phyloP scores from a whole-genome alignment of 495 filamentous ascomycete species.

The Baudoinia panamericana region DNA sequence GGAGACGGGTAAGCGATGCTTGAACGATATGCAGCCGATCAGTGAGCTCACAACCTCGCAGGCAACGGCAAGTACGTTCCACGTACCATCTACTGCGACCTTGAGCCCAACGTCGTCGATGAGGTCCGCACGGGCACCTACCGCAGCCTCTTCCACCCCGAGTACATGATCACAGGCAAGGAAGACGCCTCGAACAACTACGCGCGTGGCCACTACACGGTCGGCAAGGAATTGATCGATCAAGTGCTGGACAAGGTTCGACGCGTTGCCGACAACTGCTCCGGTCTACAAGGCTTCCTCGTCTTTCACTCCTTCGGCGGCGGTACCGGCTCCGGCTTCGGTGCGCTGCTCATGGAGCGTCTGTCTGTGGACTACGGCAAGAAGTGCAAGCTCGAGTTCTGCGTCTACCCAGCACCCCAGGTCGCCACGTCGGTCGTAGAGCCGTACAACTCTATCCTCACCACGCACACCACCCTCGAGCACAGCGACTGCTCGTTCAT shows the following conservation, averaged over 20 bases:
- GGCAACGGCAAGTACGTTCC: constrained; percentile 98
- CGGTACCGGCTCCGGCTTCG: constrained; percentile 96
- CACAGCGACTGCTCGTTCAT: constrained; percentile 99
- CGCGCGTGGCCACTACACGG: constrained; percentile 95
- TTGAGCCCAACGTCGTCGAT: constrained; percentile 98
- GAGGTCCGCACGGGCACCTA: constrained; percentile 97
- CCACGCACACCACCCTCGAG: constrained; percentile 97
- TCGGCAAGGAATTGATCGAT: constrained; percentile 97
- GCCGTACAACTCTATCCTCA: constrained; percentile 98
- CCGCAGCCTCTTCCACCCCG: constrained; percentile 91
- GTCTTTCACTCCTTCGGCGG: constrained; percentile 99
- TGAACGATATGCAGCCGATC: background rate
- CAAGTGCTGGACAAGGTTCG: constrained; percentile 93
- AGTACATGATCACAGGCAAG: constrained; percentile 98
- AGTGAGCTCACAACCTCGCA: constrained; percentile 26
- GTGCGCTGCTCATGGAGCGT: constrained; percentile 93
- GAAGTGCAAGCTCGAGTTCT: constrained; percentile 99
- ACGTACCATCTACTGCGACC: constrained; percentile 97
- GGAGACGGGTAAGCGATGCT: constrained; percentile 67
- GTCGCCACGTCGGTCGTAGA: constrained; percentile 95
- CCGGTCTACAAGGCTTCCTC: constrained; percentile 94
- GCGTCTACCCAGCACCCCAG: constrained; percentile 94
- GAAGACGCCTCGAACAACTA: constrained; percentile 99
- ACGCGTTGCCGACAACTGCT: constrained; percentile 90
- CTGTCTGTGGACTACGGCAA: constrained; percentile 97